phyloP scores from a whole-genome alignment of 139 green algal genomes.

The Edaphochlamys debaryana region DNA sequence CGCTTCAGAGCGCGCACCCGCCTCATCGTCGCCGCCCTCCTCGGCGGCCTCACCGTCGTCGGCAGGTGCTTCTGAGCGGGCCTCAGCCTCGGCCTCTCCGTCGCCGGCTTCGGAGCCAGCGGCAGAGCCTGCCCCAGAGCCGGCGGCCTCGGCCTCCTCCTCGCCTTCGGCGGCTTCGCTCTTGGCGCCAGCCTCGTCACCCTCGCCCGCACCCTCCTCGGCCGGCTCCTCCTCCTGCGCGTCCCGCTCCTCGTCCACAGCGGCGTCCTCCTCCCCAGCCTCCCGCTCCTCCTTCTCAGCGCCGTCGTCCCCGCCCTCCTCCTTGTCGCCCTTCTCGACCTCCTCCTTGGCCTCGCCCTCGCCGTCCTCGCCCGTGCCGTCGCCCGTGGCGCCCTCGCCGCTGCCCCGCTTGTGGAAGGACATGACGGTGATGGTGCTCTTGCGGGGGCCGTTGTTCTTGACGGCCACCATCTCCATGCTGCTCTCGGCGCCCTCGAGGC shows the following conservation, averaged over 20 bases:
- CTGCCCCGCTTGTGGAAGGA: neutral
- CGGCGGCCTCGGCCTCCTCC: neutral
- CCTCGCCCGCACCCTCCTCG: neutral
- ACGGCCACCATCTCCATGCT: slow-evolving; percentile 34
- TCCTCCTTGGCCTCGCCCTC: slow-evolving; percentile 1
- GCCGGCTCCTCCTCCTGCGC: neutral
- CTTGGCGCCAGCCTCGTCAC: neutral
- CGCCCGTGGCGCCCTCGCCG: neutral
- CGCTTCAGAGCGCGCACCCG: too few relatives aligned
- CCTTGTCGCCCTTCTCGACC: neutral
- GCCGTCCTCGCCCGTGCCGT: neutral
- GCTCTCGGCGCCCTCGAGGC: neutral
- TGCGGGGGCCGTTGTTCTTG: neutral
- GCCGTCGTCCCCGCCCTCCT: neutral
- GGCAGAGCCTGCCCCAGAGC: too few relatives aligned
- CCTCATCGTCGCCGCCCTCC: neutral
- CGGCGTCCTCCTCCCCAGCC: neutral
- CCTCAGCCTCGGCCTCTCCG: neutral
- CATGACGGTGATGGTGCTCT: slow-evolving; percentile 11
- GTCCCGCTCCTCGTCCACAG: neutral
- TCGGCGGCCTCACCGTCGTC: neutral
- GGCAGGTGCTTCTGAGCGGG: too few relatives aligned
- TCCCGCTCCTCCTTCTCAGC: neutral
- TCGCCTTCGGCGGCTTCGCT: neutral
- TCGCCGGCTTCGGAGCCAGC: too few relatives aligned